These are phyloP conservation scores for Ramicandelaber brevisporus DNA, from an alignment of 192 early-diverging fungal species.

Conservation along the genomic window DNA sequence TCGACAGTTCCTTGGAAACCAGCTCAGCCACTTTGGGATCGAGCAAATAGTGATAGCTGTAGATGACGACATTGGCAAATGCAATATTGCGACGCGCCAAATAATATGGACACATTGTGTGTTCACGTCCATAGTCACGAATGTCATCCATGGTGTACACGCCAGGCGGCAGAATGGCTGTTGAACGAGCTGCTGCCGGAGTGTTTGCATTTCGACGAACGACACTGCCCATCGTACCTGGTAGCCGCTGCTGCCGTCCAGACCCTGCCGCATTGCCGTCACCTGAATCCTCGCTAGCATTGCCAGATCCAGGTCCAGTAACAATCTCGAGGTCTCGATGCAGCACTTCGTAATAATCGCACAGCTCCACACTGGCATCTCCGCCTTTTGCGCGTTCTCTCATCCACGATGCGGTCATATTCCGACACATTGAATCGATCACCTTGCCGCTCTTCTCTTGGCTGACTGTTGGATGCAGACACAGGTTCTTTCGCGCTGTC, in stretches of 20 bases:
- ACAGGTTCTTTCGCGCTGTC: constrained; percentile 81
- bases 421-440: constrained; percentile 76
- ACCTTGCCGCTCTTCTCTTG: constrained; percentile 65
- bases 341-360: constrained; percentile 70
- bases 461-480: constrained; percentile 70
- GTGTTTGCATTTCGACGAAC: neutral
- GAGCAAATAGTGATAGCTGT: constrained; percentile 97
- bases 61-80: constrained; percentile 89
- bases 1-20: constrained; percentile 82
- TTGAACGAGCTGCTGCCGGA: neutral
- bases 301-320: no score
- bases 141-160: constrained; percentile 96
- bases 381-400: constrained; percentile 31
- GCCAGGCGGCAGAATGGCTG: constrained; percentile 55
- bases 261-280: no score
- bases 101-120: constrained; percentile 84
- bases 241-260: no score
- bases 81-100: constrained; percentile 61
- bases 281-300: no score
- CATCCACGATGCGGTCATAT: constrained; percentile 85
- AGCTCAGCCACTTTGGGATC: constrained; percentile 98
- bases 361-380: constrained; percentile 23
- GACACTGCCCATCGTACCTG: neutral
- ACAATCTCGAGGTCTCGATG: no score
- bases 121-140: constrained; percentile 43